Percentiles rank a stretch among this genome's conserved stretches.
Evolutionary conservation across 2,329 filamentous ascomycete species (phyloP).

Genomic region (Aspergillus fijiensis): DNA sequence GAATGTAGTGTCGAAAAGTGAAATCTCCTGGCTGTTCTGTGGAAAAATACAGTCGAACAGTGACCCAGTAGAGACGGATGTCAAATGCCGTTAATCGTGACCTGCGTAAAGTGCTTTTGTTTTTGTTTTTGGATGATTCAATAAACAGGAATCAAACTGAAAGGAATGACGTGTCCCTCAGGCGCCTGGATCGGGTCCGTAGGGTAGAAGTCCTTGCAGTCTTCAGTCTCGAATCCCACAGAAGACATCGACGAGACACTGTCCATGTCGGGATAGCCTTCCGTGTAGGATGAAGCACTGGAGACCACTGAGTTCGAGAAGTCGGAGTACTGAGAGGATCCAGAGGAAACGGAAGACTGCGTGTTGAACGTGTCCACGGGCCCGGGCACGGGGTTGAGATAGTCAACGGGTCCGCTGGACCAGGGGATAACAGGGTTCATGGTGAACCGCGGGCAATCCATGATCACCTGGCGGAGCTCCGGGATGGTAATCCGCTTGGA

Average conservation of each 20-base stretch:
- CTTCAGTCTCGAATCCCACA: conserved; percentile 32
- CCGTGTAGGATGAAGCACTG: conserved; percentile 40
- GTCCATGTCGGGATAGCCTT: conserved; percentile 38
- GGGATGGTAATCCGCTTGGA: conserved; percentile 76
- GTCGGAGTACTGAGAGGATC: conserved; percentile 36
- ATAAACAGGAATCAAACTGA: conserved; percentile 29
- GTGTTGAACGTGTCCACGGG: conserved; percentile 36
- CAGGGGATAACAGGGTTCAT: conserved; percentile 41
- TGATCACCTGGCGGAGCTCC: conserved; percentile 75
- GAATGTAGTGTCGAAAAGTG: conserved; percentile 5
- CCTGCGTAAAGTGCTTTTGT: conserved; percentile 18
- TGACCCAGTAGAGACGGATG: background rate
- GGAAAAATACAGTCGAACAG: conserved; percentile 19
- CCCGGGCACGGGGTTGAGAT: conserved; percentile 35
- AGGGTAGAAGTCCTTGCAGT: conserved; percentile 33
- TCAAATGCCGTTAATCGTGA: conserved; percentile 19
- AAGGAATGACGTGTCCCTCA: conserved; percentile 31
- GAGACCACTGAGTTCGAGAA: conserved; percentile 43
- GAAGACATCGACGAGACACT: conserved; percentile 38
- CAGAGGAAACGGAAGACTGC: conserved; percentile 37
- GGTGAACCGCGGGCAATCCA: conserved; percentile 73
- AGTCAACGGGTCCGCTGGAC: conserved; percentile 39
- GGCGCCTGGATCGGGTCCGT: conserved; percentile 28
- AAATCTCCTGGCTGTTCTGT: conserved; percentile 17
- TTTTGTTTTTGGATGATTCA: conserved; percentile 17